Percentiles rank a stretch among this genome's conserved stretches.
These are phyloP conservation scores for Neofusicoccum umdonicola DNA, from an alignment of 2,329 filamentous ascomycete genomes.

Conservation along the genomic window DNA sequence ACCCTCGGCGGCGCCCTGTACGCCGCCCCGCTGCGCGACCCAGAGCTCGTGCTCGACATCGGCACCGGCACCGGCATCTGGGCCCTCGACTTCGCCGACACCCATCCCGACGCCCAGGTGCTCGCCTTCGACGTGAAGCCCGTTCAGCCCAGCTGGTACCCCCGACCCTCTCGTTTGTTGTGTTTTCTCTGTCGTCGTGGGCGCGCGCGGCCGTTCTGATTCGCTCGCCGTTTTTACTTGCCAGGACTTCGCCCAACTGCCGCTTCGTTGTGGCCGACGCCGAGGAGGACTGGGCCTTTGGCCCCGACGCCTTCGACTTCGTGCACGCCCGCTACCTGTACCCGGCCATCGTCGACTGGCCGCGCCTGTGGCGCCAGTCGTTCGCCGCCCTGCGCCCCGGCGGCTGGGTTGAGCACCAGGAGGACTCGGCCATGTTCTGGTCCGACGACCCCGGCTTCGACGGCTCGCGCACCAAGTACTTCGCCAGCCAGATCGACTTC, in stretches of 20 bases:
- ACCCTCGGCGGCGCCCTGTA: slow-evolving; percentile 36
- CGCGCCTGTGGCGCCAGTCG: slow-evolving; percentile 45
- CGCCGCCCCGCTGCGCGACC: slow-evolving; percentile 29
- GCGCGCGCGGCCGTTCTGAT: background rate
- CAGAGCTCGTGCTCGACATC: slow-evolving; percentile 27
- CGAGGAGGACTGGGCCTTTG: slow-evolving; percentile 54
- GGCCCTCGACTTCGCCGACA: slow-evolving; percentile 36
- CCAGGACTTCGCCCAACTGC: slow-evolving; percentile 30
- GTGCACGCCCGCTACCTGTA: slow-evolving; percentile 55
- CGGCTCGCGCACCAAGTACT: background rate
- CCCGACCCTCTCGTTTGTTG: background rate
- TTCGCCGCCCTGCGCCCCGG: slow-evolving; percentile 45
- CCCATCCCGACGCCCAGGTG: slow-evolving; percentile 32
- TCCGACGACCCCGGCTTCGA: slow-evolving; percentile 9
- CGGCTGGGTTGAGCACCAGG: slow-evolving; percentile 54
- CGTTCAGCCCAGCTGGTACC: slow-evolving; percentile 15
- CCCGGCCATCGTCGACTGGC: slow-evolving; percentile 56
- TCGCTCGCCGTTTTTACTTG: background rate
- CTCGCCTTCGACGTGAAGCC: slow-evolving; percentile 35
- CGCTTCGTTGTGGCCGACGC: slow-evolving; percentile 35
- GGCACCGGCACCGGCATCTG: slow-evolving; percentile 36
- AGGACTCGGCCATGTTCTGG: slow-evolving; percentile 27
- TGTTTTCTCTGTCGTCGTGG: background rate
- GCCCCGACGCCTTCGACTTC: slow-evolving; percentile 52
- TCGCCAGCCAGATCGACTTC: slow-evolving; percentile 6